Evolutionary conservation across 164 flowering plant genomes (phyloP), one percentile per base, ranked within the genome.

Genomic region (Warburgia ugandensis): DNA sequence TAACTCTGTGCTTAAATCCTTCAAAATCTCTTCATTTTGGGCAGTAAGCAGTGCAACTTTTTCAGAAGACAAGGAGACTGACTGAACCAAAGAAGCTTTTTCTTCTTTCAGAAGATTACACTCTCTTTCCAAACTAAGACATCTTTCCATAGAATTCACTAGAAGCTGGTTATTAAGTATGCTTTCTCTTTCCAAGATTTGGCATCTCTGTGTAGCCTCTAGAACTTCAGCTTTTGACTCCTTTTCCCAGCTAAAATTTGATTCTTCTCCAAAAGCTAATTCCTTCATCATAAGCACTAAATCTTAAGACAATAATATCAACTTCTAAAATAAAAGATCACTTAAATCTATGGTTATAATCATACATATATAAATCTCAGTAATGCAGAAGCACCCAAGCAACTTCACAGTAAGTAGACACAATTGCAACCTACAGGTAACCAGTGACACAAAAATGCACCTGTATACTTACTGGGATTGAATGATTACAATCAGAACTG

Each of bases 31-130:
- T 22, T 79, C 81, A 59, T 74, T 84, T 50, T 84, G 65, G 42
- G 70, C 65, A 14, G 64, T 55, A 31, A 69, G 45, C 41, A 62
- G 8, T 29, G 64, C 62, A 40, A 81, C 72, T 32, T 59, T 73
- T 55, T 72, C 59, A 56, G 72, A 53, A 25, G 89, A 78, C 50
- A 51, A 43, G 2, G 77, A 64, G 40, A 74, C 63, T 45, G 43
- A 63, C 44, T 68, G 63, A 12, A 59, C 62, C 51, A 86, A 66
- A 31, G 68, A 48, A 37, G 77, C 78, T 70, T 72, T 65, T 66
- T 84, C 86, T 58, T 75, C 81, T 65, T 70, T 73, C 68, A 90
- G 22, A 32, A 46, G 45, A 44, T 61, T 66, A 53, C 71, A 76
- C 44, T 86, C 83, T 41, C 52, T 75, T 56, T 86, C 94, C 75